phyloP scores from a whole-genome alignment of 805 yeast species.

The Metschnikowia kofuensis region DNA sequence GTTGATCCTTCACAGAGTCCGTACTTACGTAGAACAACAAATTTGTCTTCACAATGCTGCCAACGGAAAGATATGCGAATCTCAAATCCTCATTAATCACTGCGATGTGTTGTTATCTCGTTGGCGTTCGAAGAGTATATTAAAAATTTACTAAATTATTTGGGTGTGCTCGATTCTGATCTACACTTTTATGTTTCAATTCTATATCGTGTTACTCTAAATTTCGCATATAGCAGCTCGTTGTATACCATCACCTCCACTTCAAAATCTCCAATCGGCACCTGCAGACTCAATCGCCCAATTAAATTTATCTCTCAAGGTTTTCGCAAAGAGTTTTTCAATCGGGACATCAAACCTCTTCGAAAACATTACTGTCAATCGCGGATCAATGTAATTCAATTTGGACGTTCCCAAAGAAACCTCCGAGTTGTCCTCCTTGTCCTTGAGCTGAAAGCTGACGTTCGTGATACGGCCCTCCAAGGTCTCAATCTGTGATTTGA shows the following conservation, averaged over 20 bases:
- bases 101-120: too few species aligned
- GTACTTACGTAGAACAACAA: too few species aligned
- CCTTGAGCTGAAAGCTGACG: constrained; percentile 74
- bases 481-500: constrained; percentile 66
- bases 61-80: too few species aligned
- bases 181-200: too few species aligned
- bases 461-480: constrained; percentile 68
- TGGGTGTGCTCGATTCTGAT: too few species aligned
- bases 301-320: constrained; percentile 84
- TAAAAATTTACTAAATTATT: too few species aligned
- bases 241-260: neutral
- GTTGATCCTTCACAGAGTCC: too few species aligned
- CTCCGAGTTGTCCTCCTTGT: constrained; percentile 90
- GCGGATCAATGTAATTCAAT: constrained; percentile 92
- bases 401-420: constrained; percentile 93
- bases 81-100: too few species aligned
- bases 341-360: constrained; percentile 86
- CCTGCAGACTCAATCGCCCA: constrained; percentile 96
- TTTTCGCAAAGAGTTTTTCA: constrained; percentile 87
- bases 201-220: too few species aligned
- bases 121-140: too few species aligned
- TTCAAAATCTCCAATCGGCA: constrained; percentile 82
- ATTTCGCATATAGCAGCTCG: too few species aligned
- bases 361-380: constrained; percentile 84
- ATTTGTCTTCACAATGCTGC: too few species aligned